phyloP scores from a whole-genome alignment of 1,284 basidiomycete genomes.

The Wallemia mellicola region DNA sequence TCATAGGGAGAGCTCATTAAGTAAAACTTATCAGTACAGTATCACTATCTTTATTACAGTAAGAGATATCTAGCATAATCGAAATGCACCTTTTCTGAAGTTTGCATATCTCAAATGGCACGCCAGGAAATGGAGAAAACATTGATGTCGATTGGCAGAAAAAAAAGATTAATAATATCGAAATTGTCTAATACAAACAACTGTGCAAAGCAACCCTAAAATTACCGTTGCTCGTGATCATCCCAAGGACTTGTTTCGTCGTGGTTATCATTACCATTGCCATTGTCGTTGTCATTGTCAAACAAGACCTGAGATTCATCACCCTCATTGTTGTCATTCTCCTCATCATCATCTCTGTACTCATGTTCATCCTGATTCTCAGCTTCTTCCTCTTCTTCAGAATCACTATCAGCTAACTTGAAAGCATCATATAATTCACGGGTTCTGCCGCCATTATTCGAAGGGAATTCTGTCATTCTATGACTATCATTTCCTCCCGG shows the following conservation, averaged over 20 bases:
- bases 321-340: neutral
- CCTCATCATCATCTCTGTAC: neutral
- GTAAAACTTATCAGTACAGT: too few relatives aligned
- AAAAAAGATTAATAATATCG: too few relatives aligned
- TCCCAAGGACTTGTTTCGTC: neutral
- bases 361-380: neutral
- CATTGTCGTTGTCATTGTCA: neutral
- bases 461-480: conserved; percentile 12
- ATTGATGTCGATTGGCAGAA: too few relatives aligned
- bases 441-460: conserved; percentile 9
- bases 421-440: conserved; percentile 18
- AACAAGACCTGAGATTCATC: neutral
- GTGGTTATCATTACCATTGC: neutral
- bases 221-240: neutral
- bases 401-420: conserved; percentile 10
- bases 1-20: too few relatives aligned
- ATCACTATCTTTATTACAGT: too few relatives aligned
- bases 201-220: neutral
- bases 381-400: conserved; percentile 12
- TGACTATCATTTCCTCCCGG: conserved; percentile 7
- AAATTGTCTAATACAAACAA: neutral
- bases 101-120: too few relatives aligned
- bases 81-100: too few relatives aligned
- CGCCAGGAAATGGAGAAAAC: too few relatives aligned
- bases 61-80: too few relatives aligned